Evolutionary conservation across 192 early-diverging fungal species (phyloP), one percentile per base, ranked within the genome.

Genomic region (Umbelopsis vinacea): DNA sequence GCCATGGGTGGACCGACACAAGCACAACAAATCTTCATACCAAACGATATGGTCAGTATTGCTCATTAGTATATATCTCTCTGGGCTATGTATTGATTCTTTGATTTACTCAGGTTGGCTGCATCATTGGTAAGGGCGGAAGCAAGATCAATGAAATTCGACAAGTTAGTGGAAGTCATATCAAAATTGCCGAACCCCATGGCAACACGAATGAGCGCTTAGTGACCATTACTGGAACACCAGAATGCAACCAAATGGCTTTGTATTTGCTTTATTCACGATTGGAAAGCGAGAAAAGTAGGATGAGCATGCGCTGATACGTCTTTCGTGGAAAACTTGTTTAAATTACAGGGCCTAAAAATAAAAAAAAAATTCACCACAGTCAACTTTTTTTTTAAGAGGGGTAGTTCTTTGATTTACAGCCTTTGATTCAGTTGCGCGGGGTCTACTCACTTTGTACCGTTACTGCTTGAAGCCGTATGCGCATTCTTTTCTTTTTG

Each of bases 121-220:
- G 93, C 74, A 94, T 98, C 71, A 98, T 98, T 82, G 97, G 97
- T 74, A 96, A 96, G 79, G 89, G 90, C 19, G 96, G 95, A 33
- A 84, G 84, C 40, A 91, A 92, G 73, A 91, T 93, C 72, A 89
- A 91, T 67, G 92, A 93, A 76, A 93, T 93, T 72, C 89, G 92
- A 68, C 89, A 90, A 55, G 80, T 90, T 43, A 90, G 88, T 66
- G 92, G 92, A 63, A 89, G 88, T 52, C 91, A 94, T 77, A 96
- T 98, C 78, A 92, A 94, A 77, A 97, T 98, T 74, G 91, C 91
- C 46, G 87, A 87, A 54, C 90, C 91, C 66, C 85, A 86, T 67
- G 88, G 84, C 69, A 85, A 85, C 66, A 76, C 66, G 33, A 87
- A 85, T 69, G 95, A 97, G 79, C 89, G 96, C 26, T 79, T 95